Base-by-base conservation (phyloP, 2,329 filamentous ascomycete species). In the Diaporthe citrichinensis region DNA sequence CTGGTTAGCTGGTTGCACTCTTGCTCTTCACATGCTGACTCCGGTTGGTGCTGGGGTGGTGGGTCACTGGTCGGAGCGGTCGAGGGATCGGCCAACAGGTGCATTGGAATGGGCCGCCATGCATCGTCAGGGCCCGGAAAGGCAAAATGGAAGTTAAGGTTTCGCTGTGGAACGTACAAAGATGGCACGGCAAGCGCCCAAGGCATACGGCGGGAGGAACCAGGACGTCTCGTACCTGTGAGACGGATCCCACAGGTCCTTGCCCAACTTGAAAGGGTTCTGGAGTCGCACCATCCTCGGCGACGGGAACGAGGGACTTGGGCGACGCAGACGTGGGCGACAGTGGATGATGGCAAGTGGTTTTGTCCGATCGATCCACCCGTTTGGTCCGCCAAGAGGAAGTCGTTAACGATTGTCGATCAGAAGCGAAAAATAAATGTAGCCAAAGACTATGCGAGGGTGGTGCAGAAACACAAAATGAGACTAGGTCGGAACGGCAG, bases 191-290 rank as follows among this genome's bases (percentile, higher is more conserved):
- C 90, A 81, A 71, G 82, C 84, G 78, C 91, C 92, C 65, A 96
- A 87, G 1, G 88, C 80, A 79, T 88, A 88, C 0, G 94, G 93
- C 34, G 91, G 84, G n/a, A 97, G 84, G 12, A 96, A 83, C 94
- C 94, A 97, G 20, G 94, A 97, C 23, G 94, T 97, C 83, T 92
- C 91, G 85, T 94, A 95, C 75, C 93, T 91, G 83, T 93, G 89
- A 57, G 89, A 86, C 9, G 88, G 88, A 81, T 91, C 89, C 85
- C 86, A 91, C 44, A 83, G 81, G 77, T 83, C 84, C 41, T 78
- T 81, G 67, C 85, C 84, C 68, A 88, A 85, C 72, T 80, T 79
- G 78, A 88, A 51, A 28, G 76, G 74, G 28, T 77, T 77, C 31
- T 59, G 34, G 20, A 75, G 51, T 49, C 67, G 71, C 31, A 76